phyloP scores from a whole-genome alignment of 1,284 basidiomycete genomes.

The Uromyces viciae-fabae region DNA sequence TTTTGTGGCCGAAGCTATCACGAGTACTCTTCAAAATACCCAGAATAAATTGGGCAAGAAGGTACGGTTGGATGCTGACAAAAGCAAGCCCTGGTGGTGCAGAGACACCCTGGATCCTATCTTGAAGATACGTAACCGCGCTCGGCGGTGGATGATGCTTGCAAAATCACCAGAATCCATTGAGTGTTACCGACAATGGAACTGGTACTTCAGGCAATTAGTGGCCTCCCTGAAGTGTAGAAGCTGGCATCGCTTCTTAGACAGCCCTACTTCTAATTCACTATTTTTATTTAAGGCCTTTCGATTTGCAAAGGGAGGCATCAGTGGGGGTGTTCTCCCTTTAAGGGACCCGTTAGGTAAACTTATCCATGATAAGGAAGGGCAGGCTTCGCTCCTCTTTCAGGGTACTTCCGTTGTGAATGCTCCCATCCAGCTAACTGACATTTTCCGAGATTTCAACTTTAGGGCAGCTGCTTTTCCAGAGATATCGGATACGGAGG shows the following conservation, averaged over 20 bases:
- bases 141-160: neutral
- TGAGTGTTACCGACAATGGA: neutral
- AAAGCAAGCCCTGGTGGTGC: conserved; percentile 15
- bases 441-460: neutral
- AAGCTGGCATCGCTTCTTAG: conserved; percentile 3
- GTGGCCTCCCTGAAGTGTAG: neutral
- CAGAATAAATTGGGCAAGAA: neutral
- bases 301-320: neutral
- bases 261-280: neutral
- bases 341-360: neutral
- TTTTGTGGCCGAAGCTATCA: too few relatives aligned
- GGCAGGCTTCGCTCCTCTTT: conserved; percentile 4
- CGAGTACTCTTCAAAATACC: too few relatives aligned
- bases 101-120: conserved; percentile 4
- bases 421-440: neutral
- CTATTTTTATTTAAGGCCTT: neutral
- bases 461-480: neutral
- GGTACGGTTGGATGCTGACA: neutral
- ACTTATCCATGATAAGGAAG: neutral
- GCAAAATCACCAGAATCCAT: neutral
- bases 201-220: neutral
- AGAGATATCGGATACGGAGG: neutral
- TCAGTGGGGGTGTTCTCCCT: neutral
- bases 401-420: neutral
- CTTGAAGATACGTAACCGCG: neutral